These are phyloP conservation scores for Henckelia pumila DNA, from an alignment of 257 asterid genomes.

Conservation along the genomic window DNA sequence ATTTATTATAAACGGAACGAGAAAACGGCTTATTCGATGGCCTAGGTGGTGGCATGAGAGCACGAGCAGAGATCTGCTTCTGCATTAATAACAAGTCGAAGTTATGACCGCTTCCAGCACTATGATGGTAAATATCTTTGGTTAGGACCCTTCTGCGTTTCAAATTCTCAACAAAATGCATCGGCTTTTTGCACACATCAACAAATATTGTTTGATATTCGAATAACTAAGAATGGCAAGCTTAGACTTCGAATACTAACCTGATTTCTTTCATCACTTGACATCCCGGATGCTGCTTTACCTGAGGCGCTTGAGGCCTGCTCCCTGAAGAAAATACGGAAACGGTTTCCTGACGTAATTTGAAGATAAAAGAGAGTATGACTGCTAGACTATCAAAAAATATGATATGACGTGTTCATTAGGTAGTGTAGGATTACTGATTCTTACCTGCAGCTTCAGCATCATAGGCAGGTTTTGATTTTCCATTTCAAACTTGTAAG, in stretches of 20 bases:
- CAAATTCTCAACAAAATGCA: background rate
- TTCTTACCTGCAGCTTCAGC: background rate
- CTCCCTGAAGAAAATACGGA: constrained; percentile 54
- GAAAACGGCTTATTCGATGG: constrained; percentile 57
- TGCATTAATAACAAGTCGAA: constrained; percentile 29
- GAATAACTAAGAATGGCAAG: background rate
- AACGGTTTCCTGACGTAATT: constrained; percentile 5
- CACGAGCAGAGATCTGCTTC: constrained; percentile 84
- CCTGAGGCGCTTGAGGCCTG: constrained; percentile 90
- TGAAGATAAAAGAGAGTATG: background rate
- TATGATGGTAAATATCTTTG: background rate
- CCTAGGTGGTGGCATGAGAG: constrained; percentile 93
- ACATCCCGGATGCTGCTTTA: constrained; percentile 86
- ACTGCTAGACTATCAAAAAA: background rate
- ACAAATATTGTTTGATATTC: too few relatives aligned
- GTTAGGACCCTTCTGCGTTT: background rate
- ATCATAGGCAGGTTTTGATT: background rate
- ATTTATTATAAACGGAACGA: constrained; percentile 35
- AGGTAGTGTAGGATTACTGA: background rate
- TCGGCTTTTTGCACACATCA: constrained; percentile 14
- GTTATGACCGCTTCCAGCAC: background rate
- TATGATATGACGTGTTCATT: background rate
- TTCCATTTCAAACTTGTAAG: background rate
- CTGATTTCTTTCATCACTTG: constrained; percentile 91
- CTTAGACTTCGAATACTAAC: constrained; percentile 28